Conservation (phyloP, 2,329 filamentous ascomycete genomes). For the Xylariaceae sp. region DNA sequence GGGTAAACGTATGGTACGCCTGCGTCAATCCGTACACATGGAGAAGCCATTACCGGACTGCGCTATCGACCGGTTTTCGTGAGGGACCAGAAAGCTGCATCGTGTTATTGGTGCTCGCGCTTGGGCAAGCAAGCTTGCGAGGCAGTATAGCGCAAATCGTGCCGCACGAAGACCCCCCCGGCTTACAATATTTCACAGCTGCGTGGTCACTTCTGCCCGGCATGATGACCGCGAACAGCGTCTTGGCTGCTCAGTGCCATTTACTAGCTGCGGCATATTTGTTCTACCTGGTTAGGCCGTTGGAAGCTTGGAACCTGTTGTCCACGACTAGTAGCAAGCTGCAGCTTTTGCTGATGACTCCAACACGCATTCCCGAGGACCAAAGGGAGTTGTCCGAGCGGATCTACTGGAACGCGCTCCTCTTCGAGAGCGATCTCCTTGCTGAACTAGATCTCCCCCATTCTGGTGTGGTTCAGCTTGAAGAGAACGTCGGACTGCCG, state of each 20-base stretch:
- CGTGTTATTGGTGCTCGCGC: conserved; percentile 70
- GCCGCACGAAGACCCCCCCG: conserved; percentile 66
- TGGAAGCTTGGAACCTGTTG: conserved; percentile 79
- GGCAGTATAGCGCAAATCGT: conserved; percentile 73
- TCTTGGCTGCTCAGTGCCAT: conserved; percentile 75
- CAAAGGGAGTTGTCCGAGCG: conserved; percentile 71
- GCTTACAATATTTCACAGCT: conserved; percentile 74
- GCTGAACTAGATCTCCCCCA: conserved; percentile 78
- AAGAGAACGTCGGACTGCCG: conserved; percentile 74
- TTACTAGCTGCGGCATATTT: conserved; percentile 77
- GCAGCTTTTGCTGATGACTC: conserved; percentile 71
- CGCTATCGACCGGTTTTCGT: conserved; percentile 70
- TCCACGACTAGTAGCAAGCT: conserved; percentile 79
- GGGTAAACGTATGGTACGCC: conserved; percentile 81
- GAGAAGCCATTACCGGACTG: conserved; percentile 70
- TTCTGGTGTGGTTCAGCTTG: conserved; percentile 77
- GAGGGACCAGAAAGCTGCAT: conserved; percentile 80
- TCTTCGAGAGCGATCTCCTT: conserved; percentile 76
- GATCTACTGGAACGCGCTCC: conserved; percentile 79
- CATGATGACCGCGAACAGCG: conserved; percentile 75
- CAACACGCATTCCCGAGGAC: conserved; percentile 64
- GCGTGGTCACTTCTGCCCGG: conserved; percentile 74
- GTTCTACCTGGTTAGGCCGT: conserved; percentile 75
- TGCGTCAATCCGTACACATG: conserved; percentile 81
- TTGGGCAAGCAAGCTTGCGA: conserved; percentile 70